A percentile compares a stretch with the other conserved stretches of the same genome.
Evolutionary conservation across 805 yeast species (phyloP).

Genomic region (Wickerhamiella azyma): DNA sequence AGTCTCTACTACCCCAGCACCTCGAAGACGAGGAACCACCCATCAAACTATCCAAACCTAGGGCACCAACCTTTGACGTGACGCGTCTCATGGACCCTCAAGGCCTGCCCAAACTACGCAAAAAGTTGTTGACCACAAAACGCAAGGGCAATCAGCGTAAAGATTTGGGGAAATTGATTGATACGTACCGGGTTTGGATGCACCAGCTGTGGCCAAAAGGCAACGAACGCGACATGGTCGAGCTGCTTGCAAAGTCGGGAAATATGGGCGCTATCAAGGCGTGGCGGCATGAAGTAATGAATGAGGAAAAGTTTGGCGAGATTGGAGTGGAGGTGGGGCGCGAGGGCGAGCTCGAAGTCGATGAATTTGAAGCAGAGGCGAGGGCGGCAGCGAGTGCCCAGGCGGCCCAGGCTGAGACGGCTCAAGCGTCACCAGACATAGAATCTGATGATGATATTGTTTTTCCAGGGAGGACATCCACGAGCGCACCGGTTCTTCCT

Average conservation of each 20-base stretch:
- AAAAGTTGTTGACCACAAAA: slow-evolving; percentile 20
- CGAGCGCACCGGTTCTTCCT: too few species aligned
- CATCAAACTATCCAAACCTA: slow-evolving; percentile 14
- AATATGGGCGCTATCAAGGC: slow-evolving; percentile 15
- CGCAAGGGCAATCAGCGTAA: slow-evolving; percentile 34
- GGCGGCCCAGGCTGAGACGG: too few species aligned
- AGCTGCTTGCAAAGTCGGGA: slow-evolving; percentile 39
- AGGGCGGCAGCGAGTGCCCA: too few species aligned
- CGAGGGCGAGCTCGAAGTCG: neutral
- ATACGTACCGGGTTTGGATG: slow-evolving; percentile 60
- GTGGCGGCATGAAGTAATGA: slow-evolving; percentile 14
- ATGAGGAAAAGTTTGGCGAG: slow-evolving; percentile 16
- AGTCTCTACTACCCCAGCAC: neutral
- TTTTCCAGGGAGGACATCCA: too few species aligned
- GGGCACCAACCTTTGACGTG: slow-evolving; percentile 29
- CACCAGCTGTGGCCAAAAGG: slow-evolving; percentile 70
- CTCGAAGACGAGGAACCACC: neutral
- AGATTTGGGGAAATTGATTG: slow-evolving; percentile 37
- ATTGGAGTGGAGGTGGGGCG: neutral
- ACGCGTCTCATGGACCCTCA: slow-evolving; percentile 36
- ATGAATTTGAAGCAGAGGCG: neutral
- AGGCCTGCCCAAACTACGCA: slow-evolving; percentile 45
- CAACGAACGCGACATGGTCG: slow-evolving; percentile 54
- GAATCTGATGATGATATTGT: neutral
- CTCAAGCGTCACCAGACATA: too few species aligned